These are phyloP conservation scores for Vitis rupestris DNA, from an alignment of 164 flowering plant species.

Conservation along the genomic window DNA sequence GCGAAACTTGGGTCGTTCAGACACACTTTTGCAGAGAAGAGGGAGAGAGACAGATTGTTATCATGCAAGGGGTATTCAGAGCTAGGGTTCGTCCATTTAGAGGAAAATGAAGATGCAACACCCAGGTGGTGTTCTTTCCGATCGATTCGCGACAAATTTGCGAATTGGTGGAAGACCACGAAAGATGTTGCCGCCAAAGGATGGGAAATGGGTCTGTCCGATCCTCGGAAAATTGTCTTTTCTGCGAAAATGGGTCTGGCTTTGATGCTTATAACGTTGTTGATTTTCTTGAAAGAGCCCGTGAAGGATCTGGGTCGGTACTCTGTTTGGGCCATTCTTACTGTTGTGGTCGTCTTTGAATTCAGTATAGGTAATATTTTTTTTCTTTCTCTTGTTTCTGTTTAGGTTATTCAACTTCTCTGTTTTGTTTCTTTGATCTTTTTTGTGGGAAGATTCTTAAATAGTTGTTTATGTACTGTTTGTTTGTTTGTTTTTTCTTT, in stretches of 20 bases:
- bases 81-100: conserved; percentile 15
- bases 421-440: no score
- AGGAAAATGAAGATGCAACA: conserved; percentile 8
- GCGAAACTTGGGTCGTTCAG: conserved; percentile 32
- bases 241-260: conserved; percentile 80
- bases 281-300: conserved; percentile 70
- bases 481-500: no score
- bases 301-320: conserved; percentile 43
- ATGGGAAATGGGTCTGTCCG: conserved; percentile 57
- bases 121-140: conserved; percentile 19
- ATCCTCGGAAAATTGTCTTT: conserved; percentile 73
- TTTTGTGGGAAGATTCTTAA: no score
- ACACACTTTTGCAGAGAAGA: conserved; percentile 24
- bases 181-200: conserved; percentile 30
- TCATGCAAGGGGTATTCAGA: conserved; percentile 23
- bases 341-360: conserved; percentile 88
- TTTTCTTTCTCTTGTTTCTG: background rate
- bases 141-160: conserved; percentile 14
- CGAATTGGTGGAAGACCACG: conserved; percentile 7
- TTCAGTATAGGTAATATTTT: conserved; percentile 72
- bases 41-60: conserved; percentile 29
- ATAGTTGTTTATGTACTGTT: no score
- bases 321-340: conserved; percentile 88
- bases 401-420: background rate
- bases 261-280: conserved; percentile 54